Base-by-base conservation (phyloP, 2,329 filamentous ascomycete species). In the Akanthomyces uredinophilus region DNA sequence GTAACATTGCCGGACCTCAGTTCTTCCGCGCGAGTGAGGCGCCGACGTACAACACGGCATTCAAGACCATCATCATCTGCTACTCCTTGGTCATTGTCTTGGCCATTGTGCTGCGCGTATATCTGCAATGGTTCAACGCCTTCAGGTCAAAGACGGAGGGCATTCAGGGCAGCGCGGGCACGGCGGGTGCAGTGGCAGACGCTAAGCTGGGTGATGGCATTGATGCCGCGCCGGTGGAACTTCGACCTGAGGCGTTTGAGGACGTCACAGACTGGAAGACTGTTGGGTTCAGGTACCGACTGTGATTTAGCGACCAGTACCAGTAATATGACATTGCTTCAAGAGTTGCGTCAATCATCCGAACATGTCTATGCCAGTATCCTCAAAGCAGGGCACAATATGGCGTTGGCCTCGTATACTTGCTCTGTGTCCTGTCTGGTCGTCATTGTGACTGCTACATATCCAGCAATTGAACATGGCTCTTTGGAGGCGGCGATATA, bases 191-290 rank as follows among this genome's bases (percentile, higher is more conserved):
- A 1, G 74, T 79, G 3, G 74, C 72, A 1, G 71, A 71, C 7
- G 74, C 73, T 1, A 76, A 75, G 62, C 67, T 77, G 20, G 46
- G 57, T 14, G 14, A 24, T 18, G 67, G 74, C 14, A 70, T 70
- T 29, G 64, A 68, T 4, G 65, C 64, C 16, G 62, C 64, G 0
- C 67, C 66, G 1, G 69, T 77, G 0, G 73, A 76, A 54, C 67
- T 81, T 24, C 70, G 73, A 20, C 73, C 77, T 0, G 75, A 78
- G 59, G 80, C 82, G 63, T 82, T 83, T 62, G 82, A 85, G 22
- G 83, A 87, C 69, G 71, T 82, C 2, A 87, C 85, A 2, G 85
- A 87, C 67, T 85, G 82, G 80, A 78, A 85, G 43, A 84, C 78
- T 1, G 69, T 78, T 20, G 85, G 84, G 0, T 87, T 87, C 64